Percentiles rank a stretch among this genome's conserved stretches.
phyloP scores from a whole-genome alignment of 106 monocot species.

The Allium sativum region DNA sequence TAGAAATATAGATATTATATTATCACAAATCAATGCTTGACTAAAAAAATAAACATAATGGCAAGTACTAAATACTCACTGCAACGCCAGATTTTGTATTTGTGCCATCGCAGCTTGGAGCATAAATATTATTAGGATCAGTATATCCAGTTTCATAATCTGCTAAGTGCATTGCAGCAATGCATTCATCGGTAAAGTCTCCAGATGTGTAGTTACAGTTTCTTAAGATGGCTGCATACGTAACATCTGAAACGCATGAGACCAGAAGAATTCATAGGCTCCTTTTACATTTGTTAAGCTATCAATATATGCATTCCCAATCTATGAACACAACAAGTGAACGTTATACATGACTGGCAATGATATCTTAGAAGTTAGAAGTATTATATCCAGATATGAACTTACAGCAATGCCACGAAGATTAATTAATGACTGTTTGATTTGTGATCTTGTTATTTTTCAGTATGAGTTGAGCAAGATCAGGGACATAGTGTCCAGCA shows the following conservation, averaged over 20 bases:
- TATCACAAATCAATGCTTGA: background rate
- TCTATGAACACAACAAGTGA: conserved; percentile 5
- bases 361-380: too few relatives aligned
- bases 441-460: too few relatives aligned
- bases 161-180: background rate
- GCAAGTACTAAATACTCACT: background rate
- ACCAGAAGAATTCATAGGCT: conserved; percentile 21
- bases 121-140: conserved; percentile 43
- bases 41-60: background rate
- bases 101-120: conserved; percentile 24
- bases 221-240: background rate
- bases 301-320: conserved; percentile 39
- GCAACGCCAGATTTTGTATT: background rate
- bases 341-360: too few relatives aligned
- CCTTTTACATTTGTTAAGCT: background rate
- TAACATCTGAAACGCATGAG: conserved; percentile 34
- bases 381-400: too few relatives aligned
- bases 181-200: background rate
- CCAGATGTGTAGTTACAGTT: conserved; percentile 10
- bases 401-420: too few relatives aligned
- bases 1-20: background rate
- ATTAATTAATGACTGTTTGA: too few relatives aligned
- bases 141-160: background rate
- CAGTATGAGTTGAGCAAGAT: too few relatives aligned
- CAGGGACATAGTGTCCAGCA: too few relatives aligned